Evolutionary conservation across 805 yeast genomes (phyloP), one percentile per base, ranked within the genome.

Genomic region (Saccharomycopsis schoenii): DNA sequence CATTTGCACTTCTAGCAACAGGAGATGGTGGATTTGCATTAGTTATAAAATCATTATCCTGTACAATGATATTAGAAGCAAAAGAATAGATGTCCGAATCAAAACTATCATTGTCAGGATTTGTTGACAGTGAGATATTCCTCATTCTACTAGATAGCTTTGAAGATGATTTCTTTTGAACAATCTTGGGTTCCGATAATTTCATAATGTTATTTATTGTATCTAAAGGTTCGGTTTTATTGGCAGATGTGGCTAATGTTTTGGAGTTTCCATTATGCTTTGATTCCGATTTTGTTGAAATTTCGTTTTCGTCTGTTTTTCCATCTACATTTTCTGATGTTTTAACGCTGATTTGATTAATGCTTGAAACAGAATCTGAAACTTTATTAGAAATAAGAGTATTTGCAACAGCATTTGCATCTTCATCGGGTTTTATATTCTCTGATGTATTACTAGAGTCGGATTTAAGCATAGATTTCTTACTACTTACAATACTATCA

Each of bases 21-120:
- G 62, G 62, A 6, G 62, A 60, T 6, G 62, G 62, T 3, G 65
- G 65, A 52, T 60, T 62, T n/a, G 65, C 65, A 51, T 62, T 62
- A 11, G 65, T 62, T 50, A 62, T 62, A 43, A 62, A 56, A 47
- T 62, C 61, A 10, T 62, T 63, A 42, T 61, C 61, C 21, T 60
- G 61, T 15, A 47, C 52, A 5, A 62, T 58, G 10, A 62, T 62
- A 50, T 60, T 60, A 1, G 57, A 39, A 14, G 63, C 58, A 42
- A 62, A 62, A 8, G 63, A 58, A 36, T 58, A 51, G 10, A 60
- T 19, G 19, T 62, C 65, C 14, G 58, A 56, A 8, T 36, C 59
- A 24, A 58, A 58, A n/a, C 43, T 41, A 4, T 25, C 15, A 15
- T 43, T 39, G 3, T 42, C 59, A 12, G 58, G 41, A 21, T 55